Evolutionary conservation across 768 basidiomycete genomes (phyloP).

Genomic region (Pulveroboletus sp.): DNA sequence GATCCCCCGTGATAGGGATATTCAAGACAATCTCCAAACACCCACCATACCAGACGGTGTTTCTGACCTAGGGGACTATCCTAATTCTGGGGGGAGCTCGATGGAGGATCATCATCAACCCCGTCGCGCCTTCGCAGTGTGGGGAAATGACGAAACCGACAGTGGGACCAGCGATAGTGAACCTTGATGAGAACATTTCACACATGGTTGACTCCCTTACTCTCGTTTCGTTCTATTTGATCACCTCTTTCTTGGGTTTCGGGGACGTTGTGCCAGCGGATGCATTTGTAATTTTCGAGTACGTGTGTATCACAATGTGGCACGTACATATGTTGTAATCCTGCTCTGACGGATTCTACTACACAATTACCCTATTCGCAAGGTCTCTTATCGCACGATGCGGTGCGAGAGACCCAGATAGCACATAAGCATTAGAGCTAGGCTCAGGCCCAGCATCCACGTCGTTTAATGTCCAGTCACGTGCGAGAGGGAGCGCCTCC

Average conservation of each 20-base stretch:
- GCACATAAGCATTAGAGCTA: too few relatives aligned
- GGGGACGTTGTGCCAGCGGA: not conserved
- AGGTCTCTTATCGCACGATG: too few relatives aligned
- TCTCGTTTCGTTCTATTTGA: slow-evolving; percentile 3
- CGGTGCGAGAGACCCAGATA: too few relatives aligned
- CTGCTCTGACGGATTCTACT: too few relatives aligned
- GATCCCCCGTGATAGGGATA: slow-evolving; percentile 58
- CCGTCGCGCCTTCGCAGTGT: slow-evolving; percentile 72
- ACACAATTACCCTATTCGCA: too few relatives aligned
- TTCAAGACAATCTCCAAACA: slow-evolving; percentile 57
- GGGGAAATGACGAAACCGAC: slow-evolving; percentile 87
- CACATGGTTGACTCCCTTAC: not conserved
- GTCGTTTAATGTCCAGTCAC: not conserved
- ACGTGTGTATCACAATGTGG: slow-evolving; percentile 1
- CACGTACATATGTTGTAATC: too few relatives aligned
- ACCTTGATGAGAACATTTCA: slow-evolving; percentile 17
- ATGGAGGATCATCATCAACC: slow-evolving; percentile 27
- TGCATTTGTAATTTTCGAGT: not conserved
- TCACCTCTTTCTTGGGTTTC: not conserved
- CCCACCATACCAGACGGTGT: slow-evolving; percentile 48
- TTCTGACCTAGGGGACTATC: slow-evolving; percentile 12
- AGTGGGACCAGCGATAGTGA: slow-evolving; percentile 78
- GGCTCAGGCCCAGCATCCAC: too few relatives aligned
- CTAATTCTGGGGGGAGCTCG: slow-evolving; percentile 9
- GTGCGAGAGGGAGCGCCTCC: slow-evolving; percentile 8